These are phyloP conservation scores for Calycina marina DNA, from an alignment of 2,329 filamentous ascomycete genomes.

Conservation along the genomic window DNA sequence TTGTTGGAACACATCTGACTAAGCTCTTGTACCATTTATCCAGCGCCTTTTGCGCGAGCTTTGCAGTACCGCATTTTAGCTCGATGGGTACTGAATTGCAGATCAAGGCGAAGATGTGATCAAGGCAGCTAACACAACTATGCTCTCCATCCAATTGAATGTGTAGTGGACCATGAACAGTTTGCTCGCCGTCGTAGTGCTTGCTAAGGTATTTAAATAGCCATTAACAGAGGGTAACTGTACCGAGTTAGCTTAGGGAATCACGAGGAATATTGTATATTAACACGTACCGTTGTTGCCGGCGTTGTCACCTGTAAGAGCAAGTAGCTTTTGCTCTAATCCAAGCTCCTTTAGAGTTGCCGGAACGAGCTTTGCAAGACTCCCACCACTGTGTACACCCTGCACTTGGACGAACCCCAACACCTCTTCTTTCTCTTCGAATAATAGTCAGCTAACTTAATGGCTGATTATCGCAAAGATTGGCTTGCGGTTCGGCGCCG, in stretches of 20 bases:
- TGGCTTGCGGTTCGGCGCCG: neutral
- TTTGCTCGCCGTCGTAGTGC: neutral
- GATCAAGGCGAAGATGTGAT: neutral
- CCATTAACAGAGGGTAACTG: neutral
- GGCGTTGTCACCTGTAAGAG: neutral
- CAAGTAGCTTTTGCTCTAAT: neutral
- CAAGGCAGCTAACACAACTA: neutral
- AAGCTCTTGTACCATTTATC: neutral
- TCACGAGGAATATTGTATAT: too few species aligned
- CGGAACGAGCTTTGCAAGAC: neutral
- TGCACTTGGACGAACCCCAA: neutral
- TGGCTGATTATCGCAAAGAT: neutral
- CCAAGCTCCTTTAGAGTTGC: neutral
- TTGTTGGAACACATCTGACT: neutral
- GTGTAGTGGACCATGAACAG: neutral
- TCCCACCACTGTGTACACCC: neutral
- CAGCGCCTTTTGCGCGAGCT: neutral
- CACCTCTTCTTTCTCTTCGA: neutral
- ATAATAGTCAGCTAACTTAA: neutral
- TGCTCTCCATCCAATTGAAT: neutral
- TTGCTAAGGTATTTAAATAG: neutral
- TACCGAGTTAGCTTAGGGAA: too few species aligned
- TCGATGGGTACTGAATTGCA: neutral
- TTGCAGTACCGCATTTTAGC: neutral
- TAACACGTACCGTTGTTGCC: neutral